Evolutionary conservation across 441 rosid species (phyloP).

Genomic region (Isatis lusitanica): DNA sequence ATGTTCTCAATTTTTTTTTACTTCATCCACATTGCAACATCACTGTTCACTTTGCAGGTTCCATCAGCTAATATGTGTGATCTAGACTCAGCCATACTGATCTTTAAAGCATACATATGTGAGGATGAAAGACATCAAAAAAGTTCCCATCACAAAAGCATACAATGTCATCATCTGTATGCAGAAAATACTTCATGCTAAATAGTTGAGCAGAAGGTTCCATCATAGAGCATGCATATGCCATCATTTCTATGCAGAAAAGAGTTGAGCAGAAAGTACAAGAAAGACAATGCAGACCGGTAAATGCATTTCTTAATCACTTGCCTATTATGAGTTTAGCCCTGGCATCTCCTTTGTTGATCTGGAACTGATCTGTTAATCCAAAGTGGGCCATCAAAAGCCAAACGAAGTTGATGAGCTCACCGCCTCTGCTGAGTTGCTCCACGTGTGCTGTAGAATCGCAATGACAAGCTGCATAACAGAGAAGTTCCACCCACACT

Average conservation of each 20-base stretch:
- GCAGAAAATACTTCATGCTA: background rate
- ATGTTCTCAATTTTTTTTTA: no score
- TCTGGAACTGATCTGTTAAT: conserved; percentile 51
- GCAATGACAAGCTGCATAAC: conserved; percentile 56
- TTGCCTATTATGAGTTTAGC: conserved; percentile 51
- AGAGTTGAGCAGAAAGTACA: background rate
- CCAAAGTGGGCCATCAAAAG: conserved; percentile 69
- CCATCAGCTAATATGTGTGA: no score
- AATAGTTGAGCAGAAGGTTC: background rate
- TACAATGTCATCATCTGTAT: background rate
- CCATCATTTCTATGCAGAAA: background rate
- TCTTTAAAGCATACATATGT: background rate
- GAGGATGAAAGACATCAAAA: background rate
- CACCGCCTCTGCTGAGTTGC: conserved; percentile 59
- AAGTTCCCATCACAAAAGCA: background rate
- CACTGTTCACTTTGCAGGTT: no score
- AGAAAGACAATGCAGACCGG: background rate
- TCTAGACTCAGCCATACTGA: background rate
- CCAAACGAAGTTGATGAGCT: conserved; percentile 65
- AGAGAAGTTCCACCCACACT: conserved; percentile 60
- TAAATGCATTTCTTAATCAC: conserved; percentile 23
- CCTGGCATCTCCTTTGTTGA: conserved; percentile 53
- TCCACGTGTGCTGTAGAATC: conserved; percentile 52
- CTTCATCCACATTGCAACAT: no score
- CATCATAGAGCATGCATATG: background rate